Evolutionary conservation across 2,329 filamentous ascomycete species (phyloP), one percentile per base, ranked within the genome.

Genomic region (Xylariomycetidae sp.): DNA sequence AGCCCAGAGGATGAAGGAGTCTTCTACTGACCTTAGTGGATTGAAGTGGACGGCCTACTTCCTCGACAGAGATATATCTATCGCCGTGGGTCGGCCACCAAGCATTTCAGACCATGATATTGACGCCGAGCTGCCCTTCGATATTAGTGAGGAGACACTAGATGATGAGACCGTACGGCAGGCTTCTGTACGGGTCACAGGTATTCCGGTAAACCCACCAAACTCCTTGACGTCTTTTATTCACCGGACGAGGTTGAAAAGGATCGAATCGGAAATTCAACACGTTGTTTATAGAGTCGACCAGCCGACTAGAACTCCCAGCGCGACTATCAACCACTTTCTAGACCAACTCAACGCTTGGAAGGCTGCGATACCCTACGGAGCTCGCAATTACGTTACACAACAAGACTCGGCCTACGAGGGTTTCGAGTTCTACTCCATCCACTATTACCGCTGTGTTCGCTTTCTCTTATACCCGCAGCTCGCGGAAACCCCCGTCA

Each of bases 31-130:
- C n/a, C n/a, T n/a, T n/a, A n/a, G n/a, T n/a, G n/a, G n/a, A n/a
- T n/a, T n/a, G n/a, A n/a, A n/a, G n/a, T 55, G 52, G 52, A 53
- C 52, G 5, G 45, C 48, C 4, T 55, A 53, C 35, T 53, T 52
- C 29, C 35, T 55, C 15, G 52, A 55, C 28, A 39, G 52, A 17
- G 52, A 55, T 32, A 52, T 53, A 16, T 55, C 50, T 3, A 50
- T 55, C 29, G 50, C 50, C 12, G 37, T 52, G 13, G 52, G 52
- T 13, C 42, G 52, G 4, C 52, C 52, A 1, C 50, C 50, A 8
- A 46, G 44, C 19, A 45, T 55, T 18, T 53, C 52, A n/a, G 52
- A 55, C 23, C 50, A 49, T 28, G 52, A 55, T 20, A 53, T 55
- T 14, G 52, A 55, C 30, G 42, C 46, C 17, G 52, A 53, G 16